Base-by-base conservation (phyloP, 441 rosid genomes). In the Adansonia grandidieri region DNA sequence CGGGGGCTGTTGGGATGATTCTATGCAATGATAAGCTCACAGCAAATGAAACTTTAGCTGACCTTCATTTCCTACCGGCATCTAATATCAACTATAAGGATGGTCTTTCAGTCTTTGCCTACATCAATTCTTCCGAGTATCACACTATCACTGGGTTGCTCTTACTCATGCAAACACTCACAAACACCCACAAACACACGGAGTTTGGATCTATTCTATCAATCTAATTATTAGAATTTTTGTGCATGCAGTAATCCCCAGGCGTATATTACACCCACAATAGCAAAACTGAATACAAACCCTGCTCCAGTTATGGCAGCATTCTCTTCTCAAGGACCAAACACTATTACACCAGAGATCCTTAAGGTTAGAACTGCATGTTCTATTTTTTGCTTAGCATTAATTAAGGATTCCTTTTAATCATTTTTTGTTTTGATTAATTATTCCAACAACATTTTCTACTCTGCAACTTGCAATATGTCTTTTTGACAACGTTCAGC, bases 261-360 rank as follows among this genome's bases (percentile, higher is more conserved):
- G 15, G 93, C 85, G 6, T 84, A 22, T 65, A 81, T 91, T n/a
- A 76, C 82, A 0, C 15, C 84, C 13, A 87, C 89, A 1, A 15
- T 1, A 0, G 73, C 84, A 24, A 13, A 20, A 8, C 2, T 74
- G 4, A 73, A 67, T 4, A 17, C 50, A 28, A 84, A 79, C 11
- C 93, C 90, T 40, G 88, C 96, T 24, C 96, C 96, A 5, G 73
- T 51, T 76, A 82, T 88, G 87, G 91, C 92, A 4, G 53, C 79
- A 0, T 91, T 90, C 75, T 91, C 96, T 42, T 90, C 96, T 1
- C 64, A 54, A 20, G 96, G 96, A 6, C 96, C 93, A 1, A 91
- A 85, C 78, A 28, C 13, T 5, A 11, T 89, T 13, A 84, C 87
- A 0, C 84, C 94, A 0, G 88, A 83, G 66, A 88, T 91, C 82